A percentile compares a stretch with the other conserved stretches of the same genome.
These are phyloP conservation scores for Aspergillus latus DNA, from an alignment of 2,329 filamentous ascomycete genomes.

Conservation along the genomic window DNA sequence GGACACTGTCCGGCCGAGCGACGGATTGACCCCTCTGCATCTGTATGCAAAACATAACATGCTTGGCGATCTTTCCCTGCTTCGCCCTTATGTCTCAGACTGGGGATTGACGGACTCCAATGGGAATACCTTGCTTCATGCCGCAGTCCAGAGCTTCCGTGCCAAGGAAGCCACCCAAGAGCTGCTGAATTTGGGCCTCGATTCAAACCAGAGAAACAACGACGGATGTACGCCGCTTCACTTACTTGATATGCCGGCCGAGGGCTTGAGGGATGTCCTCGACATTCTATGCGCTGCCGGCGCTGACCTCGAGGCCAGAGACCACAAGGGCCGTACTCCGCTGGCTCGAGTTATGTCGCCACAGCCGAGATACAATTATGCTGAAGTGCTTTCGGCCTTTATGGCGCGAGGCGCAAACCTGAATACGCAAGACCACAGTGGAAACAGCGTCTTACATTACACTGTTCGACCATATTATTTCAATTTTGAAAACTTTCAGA, in stretches of 20 bases:
- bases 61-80: slow-evolving; percentile 13
- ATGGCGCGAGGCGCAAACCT: slow-evolving; percentile 17
- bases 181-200: slow-evolving; percentile 3
- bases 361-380: neutral
- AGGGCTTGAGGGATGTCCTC: neutral
- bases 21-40: slow-evolving; percentile 20
- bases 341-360: slow-evolving; percentile 1
- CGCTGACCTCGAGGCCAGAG: slow-evolving; percentile 19
- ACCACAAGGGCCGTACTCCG: slow-evolving; percentile 17
- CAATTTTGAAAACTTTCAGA: slow-evolving; percentile 5
- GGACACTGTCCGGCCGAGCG: slow-evolving; percentile 2
- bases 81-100: slow-evolving; percentile 14
- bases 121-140: slow-evolving; percentile 22
- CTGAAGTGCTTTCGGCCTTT: slow-evolving; percentile 2
- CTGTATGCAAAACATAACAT: slow-evolving; percentile 7
- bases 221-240: slow-evolving; percentile 7
- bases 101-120: slow-evolving; percentile 15
- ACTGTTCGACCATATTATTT: neutral
- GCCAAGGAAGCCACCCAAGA: neutral
- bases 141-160: neutral
- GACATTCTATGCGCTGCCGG: slow-evolving; percentile 13
- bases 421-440: slow-evolving; percentile 20
- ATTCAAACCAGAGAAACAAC: neutral
- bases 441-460: slow-evolving; percentile 18
- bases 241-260: neutral